Evolutionary conservation across 2,329 filamentous ascomycete species (phyloP).

Genomic region (Periglandula ipomoeae): DNA sequence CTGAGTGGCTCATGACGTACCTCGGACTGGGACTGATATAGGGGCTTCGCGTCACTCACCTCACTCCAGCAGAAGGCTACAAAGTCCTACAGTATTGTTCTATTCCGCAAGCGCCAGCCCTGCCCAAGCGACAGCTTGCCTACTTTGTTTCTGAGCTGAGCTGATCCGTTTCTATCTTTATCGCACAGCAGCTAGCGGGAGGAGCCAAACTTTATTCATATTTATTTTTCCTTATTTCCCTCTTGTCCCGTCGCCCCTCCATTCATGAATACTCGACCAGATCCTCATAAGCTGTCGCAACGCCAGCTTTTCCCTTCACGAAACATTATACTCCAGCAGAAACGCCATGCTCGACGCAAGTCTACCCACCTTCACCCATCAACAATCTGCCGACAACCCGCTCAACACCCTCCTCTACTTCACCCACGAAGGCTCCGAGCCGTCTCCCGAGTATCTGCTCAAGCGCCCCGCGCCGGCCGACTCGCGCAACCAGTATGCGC

Average conservation of each 20-base stretch:
- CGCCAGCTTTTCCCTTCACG: too few species aligned
- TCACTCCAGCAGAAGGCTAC: too few species aligned
- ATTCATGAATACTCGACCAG: not conserved
- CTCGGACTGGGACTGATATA: not conserved
- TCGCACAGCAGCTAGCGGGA: not conserved
- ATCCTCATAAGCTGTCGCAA: not conserved
- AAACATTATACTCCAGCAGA: not conserved
- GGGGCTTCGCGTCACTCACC: not conserved
- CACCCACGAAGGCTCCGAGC: conserved; percentile 69
- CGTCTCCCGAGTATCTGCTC: conserved; percentile 69
- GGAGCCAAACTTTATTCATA: not conserved
- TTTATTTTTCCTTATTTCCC: not conserved
- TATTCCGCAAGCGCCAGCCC: too few species aligned
- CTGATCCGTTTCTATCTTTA: not conserved
- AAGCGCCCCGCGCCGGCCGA: conserved; percentile 60
- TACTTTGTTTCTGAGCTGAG: too few species aligned
- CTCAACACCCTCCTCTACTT: conserved; percentile 50
- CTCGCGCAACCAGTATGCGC: conserved; percentile 76
- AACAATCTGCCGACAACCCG: conserved; percentile 41
- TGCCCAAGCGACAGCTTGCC: too few species aligned
- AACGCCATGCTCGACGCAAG: conserved; percentile 82
- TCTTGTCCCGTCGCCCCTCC: not conserved
- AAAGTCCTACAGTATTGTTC: too few species aligned
- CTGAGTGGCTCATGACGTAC: not conserved
- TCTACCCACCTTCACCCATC: conserved; percentile 63